Percentiles rank a stretch among this genome's conserved stretches.
These are phyloP conservation scores for Talinum fruticosum DNA, from an alignment of 148 eudicot genomes.

Conservation along the genomic window DNA sequence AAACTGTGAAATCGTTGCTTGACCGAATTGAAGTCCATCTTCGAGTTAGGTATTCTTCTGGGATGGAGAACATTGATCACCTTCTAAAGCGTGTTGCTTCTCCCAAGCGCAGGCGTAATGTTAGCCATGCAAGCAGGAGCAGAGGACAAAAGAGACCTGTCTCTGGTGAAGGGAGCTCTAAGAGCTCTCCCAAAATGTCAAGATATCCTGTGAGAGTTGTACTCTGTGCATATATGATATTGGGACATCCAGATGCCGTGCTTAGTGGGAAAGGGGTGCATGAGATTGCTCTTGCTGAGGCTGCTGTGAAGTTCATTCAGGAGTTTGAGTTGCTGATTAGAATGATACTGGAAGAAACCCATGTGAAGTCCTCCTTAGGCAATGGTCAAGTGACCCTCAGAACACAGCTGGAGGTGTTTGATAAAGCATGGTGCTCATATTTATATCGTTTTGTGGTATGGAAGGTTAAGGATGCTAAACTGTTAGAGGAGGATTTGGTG, in stretches of 20 bases:
- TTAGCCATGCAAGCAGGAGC: constrained; percentile 37
- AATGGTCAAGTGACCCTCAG: constrained; percentile 41
- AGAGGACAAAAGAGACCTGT: constrained; percentile 43
- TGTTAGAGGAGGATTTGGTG: constrained; percentile 90
- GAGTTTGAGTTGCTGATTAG: constrained; percentile 69
- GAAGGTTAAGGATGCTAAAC: constrained; percentile 91
- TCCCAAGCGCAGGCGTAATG: constrained; percentile 53
- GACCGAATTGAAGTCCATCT: constrained; percentile 76
- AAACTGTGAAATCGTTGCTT: constrained; percentile 55
- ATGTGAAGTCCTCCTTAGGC: constrained; percentile 12
- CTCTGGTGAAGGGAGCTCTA: constrained; percentile 31
- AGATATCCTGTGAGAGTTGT: constrained; percentile 89
- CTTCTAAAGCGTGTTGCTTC: constrained; percentile 83
- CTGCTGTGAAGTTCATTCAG: constrained; percentile 69
- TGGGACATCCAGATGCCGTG: constrained; percentile 96
- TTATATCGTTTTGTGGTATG: constrained; percentile 81
- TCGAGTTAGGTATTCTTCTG: constrained; percentile 35
- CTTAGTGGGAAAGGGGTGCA: constrained; percentile 80
- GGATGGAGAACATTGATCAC: constrained; percentile 72
- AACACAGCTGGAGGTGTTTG: constrained; percentile 78
- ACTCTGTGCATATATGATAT: constrained; percentile 91
- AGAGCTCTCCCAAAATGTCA: constrained; percentile 40
- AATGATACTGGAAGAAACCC: constrained; percentile 44
- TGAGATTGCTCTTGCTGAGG: constrained; percentile 66
- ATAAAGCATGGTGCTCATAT: constrained; percentile 93